A percentile compares a stretch with the other conserved stretches of the same genome.
phyloP scores from a whole-genome alignment of 148 eudicot genomes.

The Tetragonia tetragonoides region DNA sequence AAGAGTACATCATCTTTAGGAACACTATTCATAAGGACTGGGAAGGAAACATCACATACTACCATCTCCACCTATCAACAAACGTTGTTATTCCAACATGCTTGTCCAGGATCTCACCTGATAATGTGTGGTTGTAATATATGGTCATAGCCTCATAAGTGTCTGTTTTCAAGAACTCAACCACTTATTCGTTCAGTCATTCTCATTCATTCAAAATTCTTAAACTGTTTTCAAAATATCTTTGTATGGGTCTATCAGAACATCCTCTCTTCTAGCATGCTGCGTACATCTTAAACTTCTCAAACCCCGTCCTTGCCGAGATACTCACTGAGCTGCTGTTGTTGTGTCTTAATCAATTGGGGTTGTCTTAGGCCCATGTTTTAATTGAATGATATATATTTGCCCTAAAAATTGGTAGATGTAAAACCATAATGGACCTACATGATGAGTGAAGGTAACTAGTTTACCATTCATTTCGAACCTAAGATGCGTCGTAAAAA shows the following conservation, averaged over 20 bases:
- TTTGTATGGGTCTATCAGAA: too few species aligned
- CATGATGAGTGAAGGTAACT: background rate
- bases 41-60: background rate
- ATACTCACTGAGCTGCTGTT: background rate
- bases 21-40: background rate
- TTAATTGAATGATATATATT: background rate
- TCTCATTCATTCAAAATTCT: too few species aligned
- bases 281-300: too few species aligned
- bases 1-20: background rate
- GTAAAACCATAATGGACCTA: background rate
- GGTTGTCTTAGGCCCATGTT: background rate
- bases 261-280: too few species aligned
- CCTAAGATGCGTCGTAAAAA: background rate
- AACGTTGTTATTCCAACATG: background rate
- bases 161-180: too few species aligned
- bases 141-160: too few species aligned
- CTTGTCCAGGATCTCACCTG: background rate
- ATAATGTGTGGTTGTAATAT: too few species aligned
- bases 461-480: background rate
- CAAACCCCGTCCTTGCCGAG: too few species aligned
- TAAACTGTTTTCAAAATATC: too few species aligned
- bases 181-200: too few species aligned
- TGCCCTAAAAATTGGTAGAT: background rate
- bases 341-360: background rate
- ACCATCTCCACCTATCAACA: background rate